phyloP scores from a whole-genome alignment of 1,139 yeast species.

The Candida glucosophila region DNA sequence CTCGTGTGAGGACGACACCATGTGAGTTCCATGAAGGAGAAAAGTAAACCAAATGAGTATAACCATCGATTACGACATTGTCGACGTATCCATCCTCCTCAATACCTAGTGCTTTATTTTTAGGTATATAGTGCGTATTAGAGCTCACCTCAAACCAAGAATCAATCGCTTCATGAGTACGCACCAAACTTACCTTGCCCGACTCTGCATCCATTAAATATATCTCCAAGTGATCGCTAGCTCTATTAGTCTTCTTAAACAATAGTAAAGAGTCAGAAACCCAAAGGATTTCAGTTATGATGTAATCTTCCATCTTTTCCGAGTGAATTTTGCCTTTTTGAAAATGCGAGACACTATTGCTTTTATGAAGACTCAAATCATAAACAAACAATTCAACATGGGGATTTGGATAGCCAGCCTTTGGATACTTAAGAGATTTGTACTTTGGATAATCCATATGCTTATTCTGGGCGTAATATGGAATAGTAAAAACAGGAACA shows the following conservation, averaged over 20 bases:
- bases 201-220: slow-evolving; percentile 27
- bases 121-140: slow-evolving; percentile 63
- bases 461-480: slow-evolving; percentile 45
- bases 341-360: not conserved
- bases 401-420: slow-evolving; percentile 40
- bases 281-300: slow-evolving; percentile 39
- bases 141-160: slow-evolving; percentile 78
- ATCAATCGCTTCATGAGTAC: slow-evolving; percentile 30
- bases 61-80: slow-evolving; percentile 43
- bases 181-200: slow-evolving; percentile 20
- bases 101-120: slow-evolving; percentile 36
- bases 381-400: slow-evolving; percentile 30
- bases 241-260: slow-evolving; percentile 36
- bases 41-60: slow-evolving; percentile 49
- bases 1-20: slow-evolving; percentile 36
- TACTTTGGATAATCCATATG: slow-evolving; percentile 34
- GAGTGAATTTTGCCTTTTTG: slow-evolving; percentile 15
- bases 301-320: slow-evolving; percentile 16
- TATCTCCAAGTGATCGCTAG: slow-evolving; percentile 32
- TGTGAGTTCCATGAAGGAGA: slow-evolving; percentile 40
- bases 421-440: slow-evolving; percentile 34
- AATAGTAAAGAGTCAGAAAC: slow-evolving; percentile 24
- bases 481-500: slow-evolving; percentile 45
- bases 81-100: slow-evolving; percentile 46
- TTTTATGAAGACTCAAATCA: slow-evolving; percentile 12